phyloP scores from a whole-genome alignment of 208 protist genomes.

The Trichomonas vaginalis region DNA sequence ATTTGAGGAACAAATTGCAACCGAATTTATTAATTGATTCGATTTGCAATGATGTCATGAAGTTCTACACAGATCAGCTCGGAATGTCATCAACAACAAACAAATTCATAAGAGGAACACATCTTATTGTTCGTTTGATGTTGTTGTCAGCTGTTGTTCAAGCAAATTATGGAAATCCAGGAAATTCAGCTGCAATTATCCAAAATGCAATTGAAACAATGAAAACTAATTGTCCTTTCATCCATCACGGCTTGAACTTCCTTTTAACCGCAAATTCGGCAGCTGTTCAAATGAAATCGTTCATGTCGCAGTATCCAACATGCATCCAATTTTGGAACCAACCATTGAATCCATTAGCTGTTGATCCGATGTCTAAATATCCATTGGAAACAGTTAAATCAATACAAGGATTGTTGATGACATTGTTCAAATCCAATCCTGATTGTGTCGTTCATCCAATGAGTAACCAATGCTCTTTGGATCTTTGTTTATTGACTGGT shows the following conservation, averaged over 20 bases:
- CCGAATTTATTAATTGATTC: neutral
- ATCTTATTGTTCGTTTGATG: neutral
- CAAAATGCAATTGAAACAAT: neutral
- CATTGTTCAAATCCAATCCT: neutral
- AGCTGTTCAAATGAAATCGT: neutral
- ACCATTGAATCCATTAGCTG: neutral
- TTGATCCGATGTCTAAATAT: neutral
- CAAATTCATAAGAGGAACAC: neutral
- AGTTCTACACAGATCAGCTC: neutral
- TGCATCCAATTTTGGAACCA: conserved; percentile 1
- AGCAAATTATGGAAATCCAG: neutral
- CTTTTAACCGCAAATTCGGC: neutral
- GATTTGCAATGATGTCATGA: neutral
- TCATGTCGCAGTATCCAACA: neutral
- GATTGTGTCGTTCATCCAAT: neutral
- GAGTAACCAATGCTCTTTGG: neutral
- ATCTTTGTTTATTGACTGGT: neutral
- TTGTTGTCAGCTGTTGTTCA: neutral
- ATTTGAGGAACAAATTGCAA: neutral
- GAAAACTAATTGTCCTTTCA: neutral
- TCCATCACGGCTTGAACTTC: neutral
- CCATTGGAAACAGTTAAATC: neutral
- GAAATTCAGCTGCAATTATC: neutral
- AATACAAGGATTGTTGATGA: neutral
- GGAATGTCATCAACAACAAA: neutral